Evolutionary conservation across 495 filamentous ascomycete genomes (phyloP), one percentile per base, ranked within the genome.

Genomic region (Penicillium psychrofluorescens): DNA sequence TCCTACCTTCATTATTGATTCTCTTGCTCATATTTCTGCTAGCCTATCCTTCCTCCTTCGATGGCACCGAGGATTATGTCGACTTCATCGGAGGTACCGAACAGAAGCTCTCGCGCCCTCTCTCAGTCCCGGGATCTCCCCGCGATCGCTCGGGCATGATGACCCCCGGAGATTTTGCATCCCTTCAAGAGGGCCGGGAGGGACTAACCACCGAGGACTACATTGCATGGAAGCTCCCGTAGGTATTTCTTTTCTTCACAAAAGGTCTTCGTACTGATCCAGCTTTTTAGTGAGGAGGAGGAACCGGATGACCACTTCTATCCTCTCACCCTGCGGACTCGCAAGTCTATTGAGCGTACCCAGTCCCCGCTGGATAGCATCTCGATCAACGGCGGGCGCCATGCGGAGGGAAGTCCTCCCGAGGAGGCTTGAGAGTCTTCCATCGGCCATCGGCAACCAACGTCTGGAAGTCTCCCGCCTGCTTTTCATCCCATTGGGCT

Each of bases 161-260:
- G 94, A 98, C 92, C 1, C 92, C 92, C 12, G 92, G 92, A 31
- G 92, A 98, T 61, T 98, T 97, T 70, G 92, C 89, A 2, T 94
- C 88, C 39, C 67, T 98, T 27, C 94, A 97, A 66, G 92, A 98
- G 64, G 88, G 88, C 29, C 80, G 83, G 36, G 92, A 98, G 64
- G 92, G 92, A 3, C 65, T 98, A 50, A 90, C 80, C 64, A 97
- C 92, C 11, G 92, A 98, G 66, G 92, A 98, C 57, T 97, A 98
- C 58, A 85, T 97, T 50, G 84, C 92, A 35, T 98, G 94, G 92
- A 94, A 91, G 65, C 72, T 98, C 15, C 92, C 92, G 86, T 96
- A 78, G 85, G 90, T 85, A 44, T 11, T 11, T 28, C 38, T 10
- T 32, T 22, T 11, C 34, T 31, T 32, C 11, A n/a, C 45, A 22